These are phyloP conservation scores for Kockiozyma suomiensis DNA, from an alignment of 805 yeast genomes.

Conservation along the genomic window DNA sequence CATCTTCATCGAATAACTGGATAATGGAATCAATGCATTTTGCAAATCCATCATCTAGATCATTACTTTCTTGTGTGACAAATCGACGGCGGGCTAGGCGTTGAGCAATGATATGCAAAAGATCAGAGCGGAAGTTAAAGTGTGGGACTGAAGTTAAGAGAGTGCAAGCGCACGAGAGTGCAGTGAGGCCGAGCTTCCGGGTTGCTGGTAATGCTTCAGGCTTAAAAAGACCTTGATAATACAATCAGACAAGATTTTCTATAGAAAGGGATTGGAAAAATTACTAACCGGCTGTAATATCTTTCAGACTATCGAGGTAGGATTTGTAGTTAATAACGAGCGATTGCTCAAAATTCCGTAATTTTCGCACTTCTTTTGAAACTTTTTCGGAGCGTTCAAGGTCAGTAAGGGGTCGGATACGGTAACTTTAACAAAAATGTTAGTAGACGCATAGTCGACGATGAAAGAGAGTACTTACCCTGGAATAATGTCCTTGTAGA, in stretches of 20 bases:
- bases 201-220: conserved; percentile 28
- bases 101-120: conserved; percentile 66
- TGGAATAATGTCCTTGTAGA: conserved; percentile 84
- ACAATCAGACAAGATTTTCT: not conserved
- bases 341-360: conserved; percentile 79
- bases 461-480: conserved; percentile 47
- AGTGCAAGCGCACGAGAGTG: conserved; percentile 80
- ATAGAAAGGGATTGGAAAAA: not conserved
- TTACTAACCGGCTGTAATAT: conserved; percentile 43
- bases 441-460: not conserved
- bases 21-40: conserved; percentile 68
- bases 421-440: conserved; percentile 43
- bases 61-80: not conserved
- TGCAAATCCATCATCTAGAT: conserved; percentile 51
- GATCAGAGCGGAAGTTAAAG: conserved; percentile 80
- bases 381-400: conserved; percentile 80
- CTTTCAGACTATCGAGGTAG: conserved; percentile 61
- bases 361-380: conserved; percentile 73
- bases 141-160: conserved; percentile 66
- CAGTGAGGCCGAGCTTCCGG: conserved; percentile 43
- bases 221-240: conserved; percentile 21
- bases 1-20: conserved; percentile 72
- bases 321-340: conserved; percentile 68
- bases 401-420: conserved; percentile 80
- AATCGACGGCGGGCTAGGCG: conserved; percentile 57